Evolutionary conservation across 139 green algal genomes (phyloP), one percentile per base, ranked within the genome.

Genomic region (Tetratostichococcus sp.): DNA sequence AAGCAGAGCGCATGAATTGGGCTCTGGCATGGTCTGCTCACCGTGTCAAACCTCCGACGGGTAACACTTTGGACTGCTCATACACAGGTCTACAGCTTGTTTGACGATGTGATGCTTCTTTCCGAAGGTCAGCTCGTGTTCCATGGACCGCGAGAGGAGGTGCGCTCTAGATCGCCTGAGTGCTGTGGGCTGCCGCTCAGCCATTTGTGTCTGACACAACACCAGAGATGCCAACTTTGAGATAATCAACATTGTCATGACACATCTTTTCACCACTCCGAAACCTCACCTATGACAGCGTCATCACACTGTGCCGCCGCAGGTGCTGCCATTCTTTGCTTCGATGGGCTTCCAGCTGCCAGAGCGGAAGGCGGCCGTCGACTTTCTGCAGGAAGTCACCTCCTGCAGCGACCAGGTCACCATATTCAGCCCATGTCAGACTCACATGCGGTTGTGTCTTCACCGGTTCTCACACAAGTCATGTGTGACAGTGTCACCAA

Each of bases 361-460:
- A 16, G 43, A 43, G 31, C 66, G 74, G 8, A 80, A 80, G 67
- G 81, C 65, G 35, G 28, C 78, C 0, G 84, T 84, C 21, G 85
- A 90, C 34, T 89, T 90, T 71, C 66, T 89, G 75, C 84, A 89
- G 77, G 84, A 89, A 77, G 84, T 89, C 57, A 73, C 74, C 28
- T 82, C 80, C 19, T 33, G 43, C 39, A 79, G 26, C 0, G 80
- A 86, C 79, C 80, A 86, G 72, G 19, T 43, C 39, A 21, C 39
- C 39, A 25, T 33, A 43, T 39, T 11, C 11, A 50, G 8, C 11
- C 39, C 39, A 21, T 50, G 39, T 50, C 11, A 21, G 39, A 11
- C n/a, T n/a, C n/a, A 50, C 6, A 50, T 50, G 8, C 6, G 8
- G 39, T 50, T 50, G 39, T 6, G 11, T 11, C 39, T 50, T 6